Base-by-base conservation (phyloP, 2,329 filamentous ascomycete genomes). In the Zalaria obscura region DNA sequence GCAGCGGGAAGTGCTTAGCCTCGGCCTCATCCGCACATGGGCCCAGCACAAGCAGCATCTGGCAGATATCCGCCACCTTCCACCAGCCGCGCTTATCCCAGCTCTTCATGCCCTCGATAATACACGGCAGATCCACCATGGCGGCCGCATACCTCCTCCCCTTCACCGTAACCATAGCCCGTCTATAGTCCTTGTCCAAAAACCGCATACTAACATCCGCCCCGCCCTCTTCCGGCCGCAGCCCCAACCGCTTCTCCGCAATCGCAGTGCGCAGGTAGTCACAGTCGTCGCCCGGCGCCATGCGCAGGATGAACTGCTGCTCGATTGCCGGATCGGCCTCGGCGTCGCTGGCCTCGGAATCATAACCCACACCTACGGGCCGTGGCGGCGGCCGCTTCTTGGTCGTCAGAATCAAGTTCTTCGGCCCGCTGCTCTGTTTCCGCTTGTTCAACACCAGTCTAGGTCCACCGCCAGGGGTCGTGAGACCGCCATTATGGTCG, bases 311-410 rank as follows among this genome's bases (percentile, higher is more conserved):
- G 50, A 96, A 85, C 48, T 93, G 81, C 54, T 89, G 83, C 60
- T 96, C 89, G 46, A 93, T 84, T 1, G 82, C 73, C 0, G 91
- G 91, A 54, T 98, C 91, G 6, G 68, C 63, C 60, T 98, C 91
- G 9, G 80, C 77, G 55, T 96, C 91, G 42, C 87, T 91, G 8
- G 88, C 86, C 61, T 96, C 91, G 3, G 88, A 95, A 58, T 98
- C 91, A 62, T 96, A 98, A 5, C 89, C 91, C 42, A 93, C 86
- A 40, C 91, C 91, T 1, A 76, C 74, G 4, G 78, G 78, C 48
- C 84, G 75, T 28, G 73, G 67, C 5, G 83, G 80, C 1, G 75
- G 70, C 47, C 77, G 73, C n/a, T 80, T 80, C 51, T 50, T 50
- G 25, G 46, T 45, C 25, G 45, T 50, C 41, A 49, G 46, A 37